A percentile compares a stretch with the other conserved stretches of the same genome.
Conservation (phyloP, 495 filamentous ascomycete species). For the Xylaria acuta region DNA sequence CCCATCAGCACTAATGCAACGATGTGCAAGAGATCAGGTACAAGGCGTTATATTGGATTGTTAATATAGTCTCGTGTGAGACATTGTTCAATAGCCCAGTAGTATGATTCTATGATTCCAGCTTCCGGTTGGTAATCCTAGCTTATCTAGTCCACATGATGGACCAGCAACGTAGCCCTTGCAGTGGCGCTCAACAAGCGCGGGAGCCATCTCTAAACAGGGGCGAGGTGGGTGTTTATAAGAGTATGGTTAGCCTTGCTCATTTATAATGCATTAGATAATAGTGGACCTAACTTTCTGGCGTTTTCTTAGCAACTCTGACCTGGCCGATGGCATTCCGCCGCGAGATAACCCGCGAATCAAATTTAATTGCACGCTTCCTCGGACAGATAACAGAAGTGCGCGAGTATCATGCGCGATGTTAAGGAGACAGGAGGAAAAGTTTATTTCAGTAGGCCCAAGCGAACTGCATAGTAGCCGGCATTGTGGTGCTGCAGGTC, state of each 20-base stretch:
- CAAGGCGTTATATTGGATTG: neutral
- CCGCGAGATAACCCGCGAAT: neutral
- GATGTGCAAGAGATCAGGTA: slow-evolving; percentile 18
- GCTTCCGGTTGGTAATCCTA: neutral
- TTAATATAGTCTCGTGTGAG: neutral
- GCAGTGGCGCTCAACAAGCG: slow-evolving; percentile 8
- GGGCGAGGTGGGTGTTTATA: neutral
- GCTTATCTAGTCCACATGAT: neutral
- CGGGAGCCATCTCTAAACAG: neutral
- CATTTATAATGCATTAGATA: neutral
- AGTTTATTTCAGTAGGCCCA: neutral
- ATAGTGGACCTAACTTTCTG: neutral
- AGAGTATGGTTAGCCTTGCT: neutral
- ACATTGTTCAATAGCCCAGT: neutral
- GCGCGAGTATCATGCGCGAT: neutral
- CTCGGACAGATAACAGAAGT: neutral
- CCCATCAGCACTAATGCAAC: slow-evolving; percentile 5
- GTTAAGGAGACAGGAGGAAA: neutral
- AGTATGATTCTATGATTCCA: neutral
- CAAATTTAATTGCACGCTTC: neutral
- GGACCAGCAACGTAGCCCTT: neutral
- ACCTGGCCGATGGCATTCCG: neutral
- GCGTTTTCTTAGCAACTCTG: neutral
- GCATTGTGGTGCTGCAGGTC: neutral
- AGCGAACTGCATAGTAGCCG: neutral